Base-by-base conservation (phyloP, 768 basidiomycete species). In the Rossbeevera mucosa region DNA sequence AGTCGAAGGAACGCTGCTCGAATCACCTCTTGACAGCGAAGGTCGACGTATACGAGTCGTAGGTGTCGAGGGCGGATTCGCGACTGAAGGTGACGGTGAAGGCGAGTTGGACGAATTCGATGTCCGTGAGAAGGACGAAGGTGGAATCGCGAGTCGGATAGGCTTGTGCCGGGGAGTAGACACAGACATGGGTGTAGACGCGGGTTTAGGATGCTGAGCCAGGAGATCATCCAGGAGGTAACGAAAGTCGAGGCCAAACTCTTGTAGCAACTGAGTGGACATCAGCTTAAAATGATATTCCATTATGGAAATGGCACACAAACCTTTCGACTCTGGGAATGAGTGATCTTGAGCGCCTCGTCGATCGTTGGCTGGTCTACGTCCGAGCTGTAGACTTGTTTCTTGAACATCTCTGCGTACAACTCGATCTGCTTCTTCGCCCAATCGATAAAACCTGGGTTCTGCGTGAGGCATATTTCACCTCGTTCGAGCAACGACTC, bases 241-340 rank as follows among this genome's bases (percentile, higher is more conserved):
- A 21, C 88, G 86, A 67, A 97, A 96, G 72, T 96, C 94, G 30
- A 97, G 82, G 2, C 94, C 94, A 63, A 86, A 92, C 61, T 97
- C 94, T 72, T 92, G 86, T 6, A 97, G 76, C 14, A 95, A 80
- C 88, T 92, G 57, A 14, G 44, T 0, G 52, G 7, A 3, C 20
- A 36, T 58, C 41, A 54, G 47, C n/a, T 9, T 9, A 28, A 21
- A 43, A 9, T 25, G 11, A 30, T 7, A 48, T 4, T n/a, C n/a
- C n/a, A n/a, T n/a, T n/a, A 4, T 18, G 7, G 16, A 2, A n/a
- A 4, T 26, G 3, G 20, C 26, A 43, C 14, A 47, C 75, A 33
- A 40, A 92, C 94, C 80, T 91, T 93, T 61, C 80, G 83, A 63
- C 90, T 91, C 70, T 97, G 93, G 7, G 76, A 65, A 49, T 85